Percentiles rank a stretch among this genome's conserved stretches.
Evolutionary conservation across 495 filamentous ascomycete genomes (phyloP).

Genomic region (Amniculicola lignicola): DNA sequence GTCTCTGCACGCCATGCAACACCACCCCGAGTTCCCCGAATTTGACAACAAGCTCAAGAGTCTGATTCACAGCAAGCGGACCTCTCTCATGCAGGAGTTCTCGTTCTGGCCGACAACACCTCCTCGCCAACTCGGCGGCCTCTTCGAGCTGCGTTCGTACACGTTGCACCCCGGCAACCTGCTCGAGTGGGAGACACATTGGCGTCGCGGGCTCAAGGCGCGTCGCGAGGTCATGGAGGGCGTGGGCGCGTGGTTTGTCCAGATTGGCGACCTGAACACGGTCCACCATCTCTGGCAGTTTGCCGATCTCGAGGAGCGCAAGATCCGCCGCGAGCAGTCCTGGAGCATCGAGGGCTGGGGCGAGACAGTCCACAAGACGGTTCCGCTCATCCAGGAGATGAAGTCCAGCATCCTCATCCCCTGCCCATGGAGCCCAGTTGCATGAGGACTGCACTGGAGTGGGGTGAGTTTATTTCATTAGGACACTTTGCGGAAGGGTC

Average conservation of each 20-base stretch:
- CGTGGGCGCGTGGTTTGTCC: slow-evolving; percentile 97
- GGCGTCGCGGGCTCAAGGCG: slow-evolving; percentile 87
- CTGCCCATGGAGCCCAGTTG: slow-evolving; percentile 93
- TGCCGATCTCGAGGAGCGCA: slow-evolving; percentile 90
- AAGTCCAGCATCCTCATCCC: slow-evolving; percentile 89
- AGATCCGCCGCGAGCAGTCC: slow-evolving; percentile 86
- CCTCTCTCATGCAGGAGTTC: slow-evolving; percentile 98
- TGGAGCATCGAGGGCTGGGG: slow-evolving; percentile 96
- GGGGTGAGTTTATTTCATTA: no score
- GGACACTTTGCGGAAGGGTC: no score
- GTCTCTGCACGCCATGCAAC: slow-evolving; percentile 77
- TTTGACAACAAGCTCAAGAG: slow-evolving; percentile 79
- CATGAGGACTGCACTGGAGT: slow-evolving; percentile 49
- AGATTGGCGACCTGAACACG: slow-evolving; percentile 95
- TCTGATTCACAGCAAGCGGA: slow-evolving; percentile 77
- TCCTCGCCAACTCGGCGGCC: slow-evolving; percentile 80
- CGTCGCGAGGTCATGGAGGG: slow-evolving; percentile 96
- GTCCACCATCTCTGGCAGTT: slow-evolving; percentile 99
- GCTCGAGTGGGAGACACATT: slow-evolving; percentile 97
- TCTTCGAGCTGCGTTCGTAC: slow-evolving; percentile 97
- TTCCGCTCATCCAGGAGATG: slow-evolving; percentile 95
- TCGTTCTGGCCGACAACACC: slow-evolving; percentile 97
- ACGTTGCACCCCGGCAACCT: slow-evolving; percentile 93
- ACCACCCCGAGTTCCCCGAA: slow-evolving; percentile 72
- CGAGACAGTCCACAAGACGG: slow-evolving; percentile 97